phyloP scores from a whole-genome alignment of 163 green algal genomes.

The Chloromonas sp. region DNA sequence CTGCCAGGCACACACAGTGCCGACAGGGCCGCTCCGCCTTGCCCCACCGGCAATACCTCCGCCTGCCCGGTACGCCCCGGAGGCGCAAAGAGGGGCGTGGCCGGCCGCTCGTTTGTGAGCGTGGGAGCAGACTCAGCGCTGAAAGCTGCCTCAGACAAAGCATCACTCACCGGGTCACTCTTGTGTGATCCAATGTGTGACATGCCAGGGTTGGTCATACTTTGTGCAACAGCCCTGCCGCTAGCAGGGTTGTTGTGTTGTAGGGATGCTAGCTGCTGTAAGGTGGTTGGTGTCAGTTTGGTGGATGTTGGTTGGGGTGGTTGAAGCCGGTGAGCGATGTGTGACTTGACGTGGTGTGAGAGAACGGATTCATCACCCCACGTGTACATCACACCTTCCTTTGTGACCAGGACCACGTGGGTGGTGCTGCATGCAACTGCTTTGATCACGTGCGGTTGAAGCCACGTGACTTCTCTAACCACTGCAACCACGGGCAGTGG shows the following conservation, averaged over 20 bases:
- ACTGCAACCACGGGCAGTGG: neutral
- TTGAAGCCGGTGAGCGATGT: neutral
- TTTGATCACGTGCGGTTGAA: neutral
- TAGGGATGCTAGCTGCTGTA: neutral
- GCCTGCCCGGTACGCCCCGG: neutral
- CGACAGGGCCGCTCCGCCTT: neutral
- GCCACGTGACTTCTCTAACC: constrained; percentile 4
- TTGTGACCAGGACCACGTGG: constrained; percentile 17
- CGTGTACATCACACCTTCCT: constrained; percentile 14
- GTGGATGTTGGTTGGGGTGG: neutral
- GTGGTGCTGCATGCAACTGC: constrained; percentile 11
- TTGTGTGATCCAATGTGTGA: neutral
- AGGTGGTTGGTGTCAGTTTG: neutral
- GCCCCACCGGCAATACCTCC: neutral
- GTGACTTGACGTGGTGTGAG: neutral
- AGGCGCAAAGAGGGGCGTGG: neutral
- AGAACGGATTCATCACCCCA: constrained; percentile 26
- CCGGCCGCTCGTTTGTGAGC: neutral
- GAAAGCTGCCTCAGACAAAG: neutral
- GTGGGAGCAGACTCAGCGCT: neutral
- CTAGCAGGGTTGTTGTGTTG: neutral
- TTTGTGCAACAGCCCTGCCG: neutral
- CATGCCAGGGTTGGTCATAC: neutral
- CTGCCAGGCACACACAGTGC: neutral
- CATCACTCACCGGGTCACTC: neutral